phyloP scores from a whole-genome alignment of 768 basidiomycete genomes.

The Aureoboletus auriporus region DNA sequence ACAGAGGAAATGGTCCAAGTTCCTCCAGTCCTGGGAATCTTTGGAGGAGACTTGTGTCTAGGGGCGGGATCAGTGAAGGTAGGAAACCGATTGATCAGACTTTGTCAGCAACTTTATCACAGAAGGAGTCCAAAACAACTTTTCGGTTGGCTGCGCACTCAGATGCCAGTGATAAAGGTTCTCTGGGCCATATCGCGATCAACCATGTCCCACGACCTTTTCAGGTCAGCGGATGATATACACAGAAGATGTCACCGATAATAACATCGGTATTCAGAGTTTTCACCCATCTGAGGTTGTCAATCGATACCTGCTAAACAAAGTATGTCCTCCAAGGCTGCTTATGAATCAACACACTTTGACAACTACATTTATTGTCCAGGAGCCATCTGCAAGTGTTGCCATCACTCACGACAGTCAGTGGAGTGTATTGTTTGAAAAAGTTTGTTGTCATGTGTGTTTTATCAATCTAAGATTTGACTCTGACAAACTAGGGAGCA shows the following conservation, averaged over 20 bases:
- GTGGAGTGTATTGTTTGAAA: slow-evolving; percentile 11
- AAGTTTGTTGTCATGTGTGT: background rate
- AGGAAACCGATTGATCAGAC: background rate
- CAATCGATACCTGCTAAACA: slow-evolving; percentile 10
- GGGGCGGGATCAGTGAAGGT: background rate
- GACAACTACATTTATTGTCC: background rate
- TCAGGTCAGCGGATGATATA: background rate
- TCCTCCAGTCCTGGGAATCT: background rate
- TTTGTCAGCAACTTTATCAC: background rate
- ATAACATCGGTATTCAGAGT: background rate
- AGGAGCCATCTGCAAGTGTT: slow-evolving; percentile 10
- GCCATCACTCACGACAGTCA: slow-evolving; percentile 13
- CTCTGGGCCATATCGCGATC: background rate
- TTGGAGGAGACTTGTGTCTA: slow-evolving; percentile 3
- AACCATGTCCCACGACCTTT: slow-evolving; percentile 1
- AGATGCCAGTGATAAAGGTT: background rate
- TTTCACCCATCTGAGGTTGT: slow-evolving; percentile 13
- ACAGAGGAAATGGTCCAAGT: background rate
- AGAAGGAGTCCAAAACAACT: background rate
- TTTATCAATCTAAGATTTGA: background rate
- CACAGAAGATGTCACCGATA: background rate
- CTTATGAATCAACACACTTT: background rate
- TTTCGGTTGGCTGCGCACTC: background rate
- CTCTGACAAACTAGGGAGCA: background rate
- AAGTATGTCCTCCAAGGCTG: background rate